Base-by-base conservation (phyloP, 1,139 yeast species). In the Blastobotrys indianensis region DNA sequence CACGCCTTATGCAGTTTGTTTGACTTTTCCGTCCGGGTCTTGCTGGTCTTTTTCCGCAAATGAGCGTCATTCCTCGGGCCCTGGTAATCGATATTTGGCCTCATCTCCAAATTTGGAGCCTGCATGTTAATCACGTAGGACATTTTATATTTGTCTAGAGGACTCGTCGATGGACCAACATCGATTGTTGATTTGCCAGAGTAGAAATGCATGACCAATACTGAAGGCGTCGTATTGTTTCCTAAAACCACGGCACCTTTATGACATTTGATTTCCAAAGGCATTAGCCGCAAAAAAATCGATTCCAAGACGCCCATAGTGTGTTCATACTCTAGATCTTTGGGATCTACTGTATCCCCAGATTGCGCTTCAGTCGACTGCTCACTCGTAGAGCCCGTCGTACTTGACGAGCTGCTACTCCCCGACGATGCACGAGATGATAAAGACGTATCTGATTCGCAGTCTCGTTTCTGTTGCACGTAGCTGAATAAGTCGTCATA, bases 171-270 rank as follows among this genome's bases (percentile, higher is more conserved):
- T 9, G 67, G 66, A 2, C 71, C 67, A 11, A 79, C 69, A 61
- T 90, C 96, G 1, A 83, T 51, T 0, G 72, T 54, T 0, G 90
- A 88, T n/a, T 65, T 67, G 1, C 80, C 81, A 2, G 71, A 59
- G 7, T 74, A 70, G 57, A 74, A 83, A 8, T 87, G 80, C 4
- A 76, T 69, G 2, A 87, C 80, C 40, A 85, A 54, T 10, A 92
- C 67, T 0, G 90, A 77, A 1, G 94, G 85, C 0, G 96, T 87
- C 10, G 78, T 73, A 46, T 76, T 70, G 63, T 88, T 90, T 6
- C 98, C 98, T 32, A 87, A 58, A 1, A 87, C 82, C 32, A 86
- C 50, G 0, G 95, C 84, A 1, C 92, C 90, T 48, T 78, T 82
- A 41, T 72, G 75, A n/a, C 85, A 67, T 23, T 68, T 66, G 3